Percentiles rank a stretch among this genome's conserved stretches.
Evolutionary conservation across 306 rosid genomes (phyloP).

Genomic region (Vachellia collinsii): DNA sequence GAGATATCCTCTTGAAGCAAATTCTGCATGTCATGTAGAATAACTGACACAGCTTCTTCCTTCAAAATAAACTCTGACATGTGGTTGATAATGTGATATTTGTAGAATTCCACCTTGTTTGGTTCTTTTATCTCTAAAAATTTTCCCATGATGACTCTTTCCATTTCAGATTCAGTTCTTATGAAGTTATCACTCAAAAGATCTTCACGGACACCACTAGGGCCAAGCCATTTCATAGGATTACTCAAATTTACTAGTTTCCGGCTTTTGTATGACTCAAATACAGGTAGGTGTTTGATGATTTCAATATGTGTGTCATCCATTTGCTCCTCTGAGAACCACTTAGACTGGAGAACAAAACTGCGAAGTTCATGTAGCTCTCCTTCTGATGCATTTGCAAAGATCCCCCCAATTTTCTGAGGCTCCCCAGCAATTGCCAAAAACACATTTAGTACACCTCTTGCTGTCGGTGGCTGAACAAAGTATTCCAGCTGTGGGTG

Average conservation of each 20-base stretch:
- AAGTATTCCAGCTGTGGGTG: conserved; percentile 79
- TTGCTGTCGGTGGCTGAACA: conserved; percentile 82
- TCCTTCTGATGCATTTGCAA: conserved; percentile 74
- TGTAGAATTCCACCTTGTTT: conserved; percentile 77
- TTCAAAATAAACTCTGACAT: conserved; percentile 70
- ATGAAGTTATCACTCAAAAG: conserved; percentile 82
- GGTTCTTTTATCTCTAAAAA: conserved; percentile 79
- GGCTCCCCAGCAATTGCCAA: conserved; percentile 74
- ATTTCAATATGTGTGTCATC: conserved; percentile 66
- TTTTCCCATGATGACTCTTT: conserved; percentile 69
- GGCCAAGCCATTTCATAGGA: conserved; percentile 89
- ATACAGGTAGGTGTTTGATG: conserved; percentile 78
- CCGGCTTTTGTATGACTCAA: conserved; percentile 83
- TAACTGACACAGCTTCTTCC: conserved; percentile 62
- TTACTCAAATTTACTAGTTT: conserved; percentile 73
- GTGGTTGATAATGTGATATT: conserved; percentile 69
- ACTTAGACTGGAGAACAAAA: conserved; percentile 93
- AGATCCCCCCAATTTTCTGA: conserved; percentile 72
- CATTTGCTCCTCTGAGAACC: conserved; percentile 81
- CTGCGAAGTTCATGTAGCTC: conserved; percentile 94
- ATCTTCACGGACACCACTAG: conserved; percentile 71
- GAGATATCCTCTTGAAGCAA: conserved; percentile 75
- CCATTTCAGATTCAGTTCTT: conserved; percentile 81
- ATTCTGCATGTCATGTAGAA: conserved; percentile 72
- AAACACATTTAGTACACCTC: conserved; percentile 76